Percentiles rank a stretch among this genome's conserved stretches.
Conservation (phyloP, 1,139 yeast genomes). For the Blastobotrys illinoisensis region DNA sequence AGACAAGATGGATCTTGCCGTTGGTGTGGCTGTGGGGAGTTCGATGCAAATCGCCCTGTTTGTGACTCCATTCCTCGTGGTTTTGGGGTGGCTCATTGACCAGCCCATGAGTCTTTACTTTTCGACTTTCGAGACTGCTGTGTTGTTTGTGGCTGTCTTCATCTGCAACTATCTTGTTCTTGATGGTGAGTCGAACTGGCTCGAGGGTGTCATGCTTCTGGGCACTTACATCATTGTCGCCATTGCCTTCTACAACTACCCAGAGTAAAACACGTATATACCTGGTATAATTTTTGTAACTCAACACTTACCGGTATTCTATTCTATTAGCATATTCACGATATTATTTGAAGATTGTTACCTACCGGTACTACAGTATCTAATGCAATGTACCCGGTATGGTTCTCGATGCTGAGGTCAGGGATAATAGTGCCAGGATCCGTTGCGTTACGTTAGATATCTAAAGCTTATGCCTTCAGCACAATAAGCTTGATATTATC, state of each 20-base stretch:
- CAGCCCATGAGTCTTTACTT: constrained; percentile 92
- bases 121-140: constrained; percentile 89
- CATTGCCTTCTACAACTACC: constrained; percentile 79
- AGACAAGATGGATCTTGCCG: constrained; percentile 95
- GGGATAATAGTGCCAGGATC: no score
- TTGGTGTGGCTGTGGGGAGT: constrained; percentile 97
- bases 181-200: constrained; percentile 96
- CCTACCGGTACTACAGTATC: no score
- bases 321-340: no score
- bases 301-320: no score
- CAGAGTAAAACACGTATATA: constrained; percentile 36
- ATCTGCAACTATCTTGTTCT: constrained; percentile 79
- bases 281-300: no score
- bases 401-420: no score
- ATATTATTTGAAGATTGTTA: no score
- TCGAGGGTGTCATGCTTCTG: constrained; percentile 89
- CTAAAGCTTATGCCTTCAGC: no score
- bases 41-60: constrained; percentile 92
- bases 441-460: no score
- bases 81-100: constrained; percentile 84
- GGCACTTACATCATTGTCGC: constrained; percentile 84
- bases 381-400: no score
- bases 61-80: constrained; percentile 90
- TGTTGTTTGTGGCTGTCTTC: constrained; percentile 80
- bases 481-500: no score